Conservation (phyloP, 2,329 filamentous ascomycete species). For the Teratosphaeria viscida region DNA sequence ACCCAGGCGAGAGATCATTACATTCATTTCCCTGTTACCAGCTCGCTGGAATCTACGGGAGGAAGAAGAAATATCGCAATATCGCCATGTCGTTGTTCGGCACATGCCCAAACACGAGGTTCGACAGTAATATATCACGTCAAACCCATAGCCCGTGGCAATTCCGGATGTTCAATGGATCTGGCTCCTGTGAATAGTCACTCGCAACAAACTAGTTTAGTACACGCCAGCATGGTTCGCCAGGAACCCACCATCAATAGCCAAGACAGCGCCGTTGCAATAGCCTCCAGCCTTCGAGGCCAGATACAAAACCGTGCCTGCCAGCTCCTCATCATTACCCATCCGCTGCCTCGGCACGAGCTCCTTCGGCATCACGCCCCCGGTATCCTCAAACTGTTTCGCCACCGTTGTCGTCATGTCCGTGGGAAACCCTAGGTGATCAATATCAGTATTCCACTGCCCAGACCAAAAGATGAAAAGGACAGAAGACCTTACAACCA, state of each 20-base stretch:
- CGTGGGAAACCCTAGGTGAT: constrained; percentile 27
- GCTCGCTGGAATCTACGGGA: too few relatives aligned
- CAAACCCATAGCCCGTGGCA: too few relatives aligned
- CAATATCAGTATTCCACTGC: not conserved
- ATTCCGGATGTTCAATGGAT: too few relatives aligned
- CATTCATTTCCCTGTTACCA: too few relatives aligned
- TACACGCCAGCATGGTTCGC: constrained; percentile 19
- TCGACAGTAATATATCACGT: too few relatives aligned
- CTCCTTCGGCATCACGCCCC: constrained; percentile 20
- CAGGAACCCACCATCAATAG: constrained; percentile 37
- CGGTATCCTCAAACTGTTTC: constrained; percentile 26
- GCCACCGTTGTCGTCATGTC: constrained; percentile 33
- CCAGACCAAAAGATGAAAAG: not conserved
- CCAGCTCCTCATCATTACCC: constrained; percentile 35
- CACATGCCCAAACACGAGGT: too few relatives aligned
- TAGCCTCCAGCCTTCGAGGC: constrained; percentile 42
- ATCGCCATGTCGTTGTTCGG: too few relatives aligned
- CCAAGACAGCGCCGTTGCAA: constrained; percentile 42
- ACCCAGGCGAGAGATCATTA: too few relatives aligned
- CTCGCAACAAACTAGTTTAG: not conserved
- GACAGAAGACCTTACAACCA: constrained; percentile 22
- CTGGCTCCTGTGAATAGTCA: not conserved
- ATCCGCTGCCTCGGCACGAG: constrained; percentile 22
- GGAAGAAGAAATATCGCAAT: too few relatives aligned
- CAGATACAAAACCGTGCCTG: constrained; percentile 41